Base-by-base conservation (phyloP, 2,329 filamentous ascomycete species). In the Xylaria hypoxylon region DNA sequence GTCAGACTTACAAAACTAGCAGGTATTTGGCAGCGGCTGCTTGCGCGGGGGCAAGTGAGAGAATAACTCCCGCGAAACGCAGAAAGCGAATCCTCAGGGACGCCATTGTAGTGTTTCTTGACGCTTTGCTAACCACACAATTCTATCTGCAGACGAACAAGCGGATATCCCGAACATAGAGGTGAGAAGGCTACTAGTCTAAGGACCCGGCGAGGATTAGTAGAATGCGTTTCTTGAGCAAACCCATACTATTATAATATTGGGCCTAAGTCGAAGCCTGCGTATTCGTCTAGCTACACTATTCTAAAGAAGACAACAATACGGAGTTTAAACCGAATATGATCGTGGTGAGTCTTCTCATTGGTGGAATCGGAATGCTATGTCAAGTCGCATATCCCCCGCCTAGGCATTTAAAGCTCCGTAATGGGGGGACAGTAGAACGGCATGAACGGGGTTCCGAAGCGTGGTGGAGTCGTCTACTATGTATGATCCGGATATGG, bases 1-100 rank as follows among this genome's bases (percentile, higher is more conserved):
- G 19, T 8, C 4, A 58, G 45, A 68, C 69, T 63, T 64, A 66
- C 68, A 70, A 69, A 15, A 70, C 68, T 31, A 70, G 15, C 63
- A 70, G 22, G 58, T 68, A 68, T 61, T 69, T 69, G 13, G 52
- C 31, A 13, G 63, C 42, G 24, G 28, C 52, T 24, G 51, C 62
- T 24, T 45, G 45, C 11, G 51, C 60, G 26, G 63, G 52, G 24
- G 59, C 19, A 47, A 70, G 58, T 7, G 28, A 60, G 22, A 70
- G 60, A 35, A 17, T 26, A 55, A 45, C 57, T 26, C 65, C 65
- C 31, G 57, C 62, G 19, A 68, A 19, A 44, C 59, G n/a, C 13
- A 68, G 59, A 17, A 70, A 33, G 5, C 50, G 22, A 35, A 28
- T 63, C 45, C 31, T 65, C 11, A 69, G 57, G 35, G 66, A 63